Conservation (phyloP, 2,329 filamentous ascomycete species). For the Claviceps sp. region DNA sequence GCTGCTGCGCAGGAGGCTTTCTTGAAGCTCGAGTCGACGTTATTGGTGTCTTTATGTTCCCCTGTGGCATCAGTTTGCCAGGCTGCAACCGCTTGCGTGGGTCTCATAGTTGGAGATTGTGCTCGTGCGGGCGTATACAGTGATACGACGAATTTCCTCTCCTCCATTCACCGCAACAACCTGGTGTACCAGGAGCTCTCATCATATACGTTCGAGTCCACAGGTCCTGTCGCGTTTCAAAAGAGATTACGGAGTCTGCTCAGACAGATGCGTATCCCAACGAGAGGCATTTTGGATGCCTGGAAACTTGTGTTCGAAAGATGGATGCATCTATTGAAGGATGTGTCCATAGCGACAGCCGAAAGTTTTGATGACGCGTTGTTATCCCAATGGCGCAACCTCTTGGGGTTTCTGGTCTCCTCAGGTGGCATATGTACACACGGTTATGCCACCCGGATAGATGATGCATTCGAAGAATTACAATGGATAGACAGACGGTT, state of each 20-base stretch:
- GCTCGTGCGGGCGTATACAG: conserved; percentile 34
- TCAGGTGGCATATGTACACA: conserved; percentile 53
- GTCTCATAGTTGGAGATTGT: conserved; percentile 49
- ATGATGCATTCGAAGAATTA: conserved; percentile 44
- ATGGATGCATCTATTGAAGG: conserved; percentile 51
- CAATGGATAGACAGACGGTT: conserved; percentile 52
- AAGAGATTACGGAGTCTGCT: conserved; percentile 48
- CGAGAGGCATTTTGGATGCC: conserved; percentile 51
- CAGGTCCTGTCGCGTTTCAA: conserved; percentile 56
- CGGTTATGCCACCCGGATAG: conserved; percentile 40
- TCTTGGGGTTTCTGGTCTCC: conserved; percentile 55
- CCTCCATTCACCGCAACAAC: conserved; percentile 44
- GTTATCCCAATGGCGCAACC: conserved; percentile 53
- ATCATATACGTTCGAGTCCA: conserved; percentile 51
- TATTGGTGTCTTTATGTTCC: conserved; percentile 51
- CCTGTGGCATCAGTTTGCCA: conserved; percentile 53
- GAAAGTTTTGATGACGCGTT: conserved; percentile 41
- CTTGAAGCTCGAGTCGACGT: conserved; percentile 45
- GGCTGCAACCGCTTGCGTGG: conserved; percentile 47
- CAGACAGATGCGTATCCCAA: conserved; percentile 47
- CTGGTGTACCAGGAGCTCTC: conserved; percentile 49
- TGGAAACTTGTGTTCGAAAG: conserved; percentile 54
- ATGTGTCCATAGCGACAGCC: conserved; percentile 39
- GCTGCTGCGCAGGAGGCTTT: conserved; percentile 38
- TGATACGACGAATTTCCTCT: conserved; percentile 34